Percentiles rank a stretch among this genome's conserved stretches.
Evolutionary conservation across 1,284 basidiomycete genomes (phyloP).

Genomic region (Papiliotrema laurentii): DNA sequence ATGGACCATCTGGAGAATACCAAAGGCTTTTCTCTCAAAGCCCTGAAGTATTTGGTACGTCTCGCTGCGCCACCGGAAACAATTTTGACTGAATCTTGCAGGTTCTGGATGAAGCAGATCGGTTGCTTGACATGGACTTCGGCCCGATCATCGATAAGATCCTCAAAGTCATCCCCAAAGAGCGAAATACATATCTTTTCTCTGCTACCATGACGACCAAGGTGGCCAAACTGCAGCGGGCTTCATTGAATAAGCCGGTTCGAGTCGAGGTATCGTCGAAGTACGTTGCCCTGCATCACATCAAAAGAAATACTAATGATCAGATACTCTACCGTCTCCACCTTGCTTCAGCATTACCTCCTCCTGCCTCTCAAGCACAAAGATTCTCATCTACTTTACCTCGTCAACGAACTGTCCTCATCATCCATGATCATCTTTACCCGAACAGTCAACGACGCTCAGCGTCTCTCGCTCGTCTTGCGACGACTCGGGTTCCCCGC

Average conservation of each 20-base stretch:
- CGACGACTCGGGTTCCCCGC: slow-evolving; percentile 90
- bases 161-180: slow-evolving; percentile 88
- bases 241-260: slow-evolving; percentile 92
- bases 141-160: slow-evolving; percentile 97
- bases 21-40: slow-evolving; percentile 89
- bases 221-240: slow-evolving; percentile 93
- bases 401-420: slow-evolving; percentile 82
- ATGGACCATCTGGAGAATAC: slow-evolving; percentile 97
- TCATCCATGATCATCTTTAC: slow-evolving; percentile 97
- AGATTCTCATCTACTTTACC: slow-evolving; percentile 84
- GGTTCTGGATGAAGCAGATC: slow-evolving; percentile 97
- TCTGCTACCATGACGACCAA: slow-evolving; percentile 99
- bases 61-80: background rate
- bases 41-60: slow-evolving; percentile 81
- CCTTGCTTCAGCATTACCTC: slow-evolving; percentile 91
- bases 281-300: slow-evolving; percentile 51
- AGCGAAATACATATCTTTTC: slow-evolving; percentile 93
- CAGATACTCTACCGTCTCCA: slow-evolving; percentile 95
- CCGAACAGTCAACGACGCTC: slow-evolving; percentile 89
- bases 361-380: slow-evolving; percentile 91
- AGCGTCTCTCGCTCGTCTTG: slow-evolving; percentile 82
- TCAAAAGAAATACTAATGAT: background rate
- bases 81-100: slow-evolving; percentile 35
- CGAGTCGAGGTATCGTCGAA: slow-evolving; percentile 90
- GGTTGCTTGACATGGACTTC: slow-evolving; percentile 95